Percentiles rank a stretch among this genome's conserved stretches.
These are phyloP conservation scores for Panaeolus papilionaceus DNA, from an alignment of 768 basidiomycete genomes.

Conservation along the genomic window DNA sequence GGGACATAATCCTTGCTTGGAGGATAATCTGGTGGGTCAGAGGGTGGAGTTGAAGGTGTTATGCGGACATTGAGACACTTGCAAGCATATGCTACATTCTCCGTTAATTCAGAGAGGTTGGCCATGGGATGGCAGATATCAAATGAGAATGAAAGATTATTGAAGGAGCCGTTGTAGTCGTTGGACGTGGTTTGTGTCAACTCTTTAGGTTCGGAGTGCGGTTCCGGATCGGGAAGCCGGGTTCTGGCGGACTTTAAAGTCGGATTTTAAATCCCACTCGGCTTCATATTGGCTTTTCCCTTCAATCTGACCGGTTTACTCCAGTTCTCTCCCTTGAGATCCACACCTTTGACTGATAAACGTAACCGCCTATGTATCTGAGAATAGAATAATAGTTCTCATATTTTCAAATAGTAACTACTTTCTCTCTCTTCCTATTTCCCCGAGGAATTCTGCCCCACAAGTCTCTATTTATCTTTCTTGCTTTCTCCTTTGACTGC, in stretches of 20 bases:
- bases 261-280: conserved; percentile 21
- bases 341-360: conserved; percentile 1
- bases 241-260: conserved; percentile 33
- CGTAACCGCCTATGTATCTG: conserved; percentile 17
- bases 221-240: conserved; percentile 50
- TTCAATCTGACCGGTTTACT: neutral
- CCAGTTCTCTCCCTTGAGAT: neutral
- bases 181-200: conserved; percentile 31
- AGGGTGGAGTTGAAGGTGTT: conserved; percentile 40
- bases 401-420: conserved; percentile 19
- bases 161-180: conserved; percentile 25
- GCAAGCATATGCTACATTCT: conserved; percentile 54
- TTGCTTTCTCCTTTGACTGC: conserved; percentile 50
- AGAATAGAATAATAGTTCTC: conserved; percentile 24
- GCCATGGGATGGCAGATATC: conserved; percentile 35
- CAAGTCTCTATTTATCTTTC: conserved; percentile 49
- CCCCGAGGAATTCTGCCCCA: conserved; percentile 28
- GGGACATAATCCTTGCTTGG: conserved; percentile 51
- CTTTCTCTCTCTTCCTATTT: conserved; percentile 6
- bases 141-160: conserved; percentile 16
- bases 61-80: conserved; percentile 77
- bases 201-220: conserved; percentile 33
- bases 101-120: conserved; percentile 30
- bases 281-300: neutral
- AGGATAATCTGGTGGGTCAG: conserved; percentile 38